These are phyloP conservation scores for Kwoniella heveanensis DNA, from an alignment of 768 basidiomycete species.

Conservation along the genomic window DNA sequence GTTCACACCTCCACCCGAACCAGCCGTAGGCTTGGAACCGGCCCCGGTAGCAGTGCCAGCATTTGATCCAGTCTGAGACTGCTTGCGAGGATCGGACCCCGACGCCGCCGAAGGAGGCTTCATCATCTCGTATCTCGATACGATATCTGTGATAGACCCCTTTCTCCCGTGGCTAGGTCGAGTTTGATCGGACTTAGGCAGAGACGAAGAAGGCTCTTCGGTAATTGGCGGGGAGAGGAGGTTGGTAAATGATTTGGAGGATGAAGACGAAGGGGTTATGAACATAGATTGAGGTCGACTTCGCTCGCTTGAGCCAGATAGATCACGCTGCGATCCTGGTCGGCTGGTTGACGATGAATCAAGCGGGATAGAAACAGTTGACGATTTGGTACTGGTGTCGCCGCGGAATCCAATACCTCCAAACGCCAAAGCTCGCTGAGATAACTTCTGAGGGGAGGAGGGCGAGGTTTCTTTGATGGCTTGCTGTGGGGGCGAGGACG, in stretches of 20 bases:
- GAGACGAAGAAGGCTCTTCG: constrained; percentile 9
- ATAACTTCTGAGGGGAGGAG: constrained; percentile 5
- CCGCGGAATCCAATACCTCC: constrained; percentile 10
- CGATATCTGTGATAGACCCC: constrained; percentile 51
- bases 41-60: not conserved
- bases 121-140: constrained; percentile 43
- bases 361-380: constrained; percentile 11
- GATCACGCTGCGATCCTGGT: not conserved
- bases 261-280: constrained; percentile 25
- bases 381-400: constrained; percentile 17
- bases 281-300: constrained; percentile 43
- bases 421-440: constrained; percentile 12
- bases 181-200: constrained; percentile 1
- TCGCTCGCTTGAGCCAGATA: constrained; percentile 7
- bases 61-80: not conserved
- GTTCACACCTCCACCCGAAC: not conserved
- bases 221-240: constrained; percentile 6
- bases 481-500: constrained; percentile 6
- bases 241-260: constrained; percentile 2
- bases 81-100: constrained; percentile 3
- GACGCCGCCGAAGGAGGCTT: constrained; percentile 21
- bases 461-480: too few relatives aligned
- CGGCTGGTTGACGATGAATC: not conserved
- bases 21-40: not conserved
- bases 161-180: constrained; percentile 40